A percentile compares a stretch with the other conserved stretches of the same genome.
Evolutionary conservation across 805 yeast genomes (phyloP).

Genomic region (Starmera caribaea): DNA sequence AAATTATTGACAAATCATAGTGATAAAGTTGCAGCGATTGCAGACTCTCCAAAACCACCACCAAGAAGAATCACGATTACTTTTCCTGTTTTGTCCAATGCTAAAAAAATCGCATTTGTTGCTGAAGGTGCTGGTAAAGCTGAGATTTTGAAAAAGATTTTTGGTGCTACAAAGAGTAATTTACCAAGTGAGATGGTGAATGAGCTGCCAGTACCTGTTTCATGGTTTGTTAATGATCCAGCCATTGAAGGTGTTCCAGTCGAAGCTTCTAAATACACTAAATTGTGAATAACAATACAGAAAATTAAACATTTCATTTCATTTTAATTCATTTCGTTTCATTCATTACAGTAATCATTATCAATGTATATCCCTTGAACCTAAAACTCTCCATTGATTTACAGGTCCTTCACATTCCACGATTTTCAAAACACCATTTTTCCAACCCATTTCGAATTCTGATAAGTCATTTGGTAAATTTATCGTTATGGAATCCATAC

Average conservation of each 20-base stretch:
- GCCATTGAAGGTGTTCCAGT: constrained; percentile 56
- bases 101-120: constrained; percentile 57
- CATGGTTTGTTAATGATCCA: constrained; percentile 80
- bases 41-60: constrained; percentile 91
- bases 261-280: constrained; percentile 13
- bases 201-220: constrained; percentile 42
- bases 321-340: neutral
- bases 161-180: constrained; percentile 35
- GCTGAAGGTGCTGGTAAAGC: constrained; percentile 88
- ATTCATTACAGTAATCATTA: too few species aligned
- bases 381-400: constrained; percentile 57
- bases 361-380: constrained; percentile 28
- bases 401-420: constrained; percentile 68
- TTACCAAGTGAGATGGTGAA: constrained; percentile 76
- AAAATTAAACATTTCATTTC: neutral
- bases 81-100: constrained; percentile 52
- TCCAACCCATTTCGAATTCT: constrained; percentile 41
- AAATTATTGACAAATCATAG: constrained; percentile 44
- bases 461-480: constrained; percentile 13
- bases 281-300: neutral
- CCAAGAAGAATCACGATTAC: constrained; percentile 87
- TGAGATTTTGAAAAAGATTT: constrained; percentile 58
- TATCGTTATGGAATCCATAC: constrained; percentile 13
- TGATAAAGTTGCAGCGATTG: constrained; percentile 50
- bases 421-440: constrained; percentile 48